Evolutionary conservation across 1,139 yeast species (phyloP), one percentile per base, ranked within the genome.

Genomic region (Keqinozyma sinolaborantium): DNA sequence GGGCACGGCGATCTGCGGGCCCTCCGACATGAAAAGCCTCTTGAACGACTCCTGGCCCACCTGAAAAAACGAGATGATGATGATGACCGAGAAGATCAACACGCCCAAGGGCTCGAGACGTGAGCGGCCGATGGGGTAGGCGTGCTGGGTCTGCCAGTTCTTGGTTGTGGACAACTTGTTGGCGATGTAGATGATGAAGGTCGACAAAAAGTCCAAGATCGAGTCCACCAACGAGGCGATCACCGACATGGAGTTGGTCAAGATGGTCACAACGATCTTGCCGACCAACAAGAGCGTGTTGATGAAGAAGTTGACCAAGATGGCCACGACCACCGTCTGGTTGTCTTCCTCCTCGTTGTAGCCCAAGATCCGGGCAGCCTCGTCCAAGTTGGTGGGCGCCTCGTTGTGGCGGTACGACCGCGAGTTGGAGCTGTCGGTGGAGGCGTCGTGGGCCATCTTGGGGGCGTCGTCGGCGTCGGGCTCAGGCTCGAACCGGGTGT

Each of bases 191-290:
- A 84, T 83, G 41, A 84, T 83, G 39, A 82, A 64, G 0, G 94
- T 83, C 4, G 92, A 83, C 35, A 84, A 57, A 35, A 84, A 79
- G 50, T 84, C 95, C 40, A 84, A 67, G 0, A 79, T 64, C 2
- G 92, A 82, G 56, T 84, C 94, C 25, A 84, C 82, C 41, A 84
- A 69, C 1, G 94, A 83, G 0, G 95, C 95, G 30, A 83, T 65
- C 31, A 84, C 77, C 4, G 94, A 82, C 44, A 84, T 72, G 7
- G 94, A 84, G 47, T 66, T 71, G 2, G 92, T 81, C 45, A 79
- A 56, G 12, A 77, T 44, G 1, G 82, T 77, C n/a, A 82, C 88
- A 8, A 70, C 59, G 3, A 70, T 42, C 45, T 84, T 84, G 2
- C 87, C 92, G 3, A 71, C 35, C 31, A 84, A 60, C 34, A 84